A percentile compares a stretch with the other conserved stretches of the same genome.
These are phyloP conservation scores for Fragaria iinumae DNA, from an alignment of 306 rosid species.

Conservation along the genomic window DNA sequence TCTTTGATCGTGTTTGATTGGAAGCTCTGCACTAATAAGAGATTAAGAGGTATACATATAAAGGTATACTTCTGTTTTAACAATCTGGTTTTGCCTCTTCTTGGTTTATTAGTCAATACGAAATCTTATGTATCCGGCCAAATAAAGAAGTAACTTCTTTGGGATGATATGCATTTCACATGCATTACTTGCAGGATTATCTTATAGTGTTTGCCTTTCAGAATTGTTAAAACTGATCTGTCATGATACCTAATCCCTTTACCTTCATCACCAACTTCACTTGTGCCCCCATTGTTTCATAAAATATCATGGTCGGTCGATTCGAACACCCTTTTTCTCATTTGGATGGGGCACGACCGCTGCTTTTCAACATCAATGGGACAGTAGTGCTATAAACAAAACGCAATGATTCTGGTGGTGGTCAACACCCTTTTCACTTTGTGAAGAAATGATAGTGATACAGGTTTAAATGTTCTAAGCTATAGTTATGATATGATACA, in stretches of 20 bases:
- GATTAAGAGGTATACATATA: no score
- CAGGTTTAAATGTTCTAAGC: neutral
- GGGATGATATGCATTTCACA: neutral
- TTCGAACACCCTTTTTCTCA: neutral
- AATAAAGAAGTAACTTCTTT: no score
- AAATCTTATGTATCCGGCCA: no score
- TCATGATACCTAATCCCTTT: conserved; percentile 3
- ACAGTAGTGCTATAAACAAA: neutral
- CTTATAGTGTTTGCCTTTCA: neutral
- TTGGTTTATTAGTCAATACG: no score
- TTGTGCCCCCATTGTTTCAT: neutral
- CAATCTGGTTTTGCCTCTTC: no score
- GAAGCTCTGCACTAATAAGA: no score
- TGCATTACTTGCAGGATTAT: neutral
- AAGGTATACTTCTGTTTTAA: no score
- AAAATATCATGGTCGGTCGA: neutral
- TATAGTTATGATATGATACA: neutral
- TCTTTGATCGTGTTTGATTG: no score
- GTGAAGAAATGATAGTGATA: neutral
- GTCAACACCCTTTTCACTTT: neutral
- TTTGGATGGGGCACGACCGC: neutral
- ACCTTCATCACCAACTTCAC: conserved; percentile 1
- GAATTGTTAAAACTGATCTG: neutral
- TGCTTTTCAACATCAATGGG: neutral
- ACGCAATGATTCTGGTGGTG: neutral